phyloP scores from a whole-genome alignment of 2,329 filamentous ascomycete genomes.

The Cladosporium sp. region DNA sequence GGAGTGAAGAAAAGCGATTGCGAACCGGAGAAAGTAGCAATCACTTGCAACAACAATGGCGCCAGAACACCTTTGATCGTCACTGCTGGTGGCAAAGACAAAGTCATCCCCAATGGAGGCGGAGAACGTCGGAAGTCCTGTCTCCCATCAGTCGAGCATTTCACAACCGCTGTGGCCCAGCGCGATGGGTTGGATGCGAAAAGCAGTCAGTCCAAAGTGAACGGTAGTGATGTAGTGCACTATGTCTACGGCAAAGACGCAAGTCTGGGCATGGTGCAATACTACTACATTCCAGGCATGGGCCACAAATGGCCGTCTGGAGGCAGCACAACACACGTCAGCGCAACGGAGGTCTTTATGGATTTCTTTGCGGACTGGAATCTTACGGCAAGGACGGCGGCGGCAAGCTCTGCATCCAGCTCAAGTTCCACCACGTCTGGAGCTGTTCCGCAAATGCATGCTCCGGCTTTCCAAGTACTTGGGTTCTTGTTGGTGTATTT shows the following conservation, averaged over 20 bases:
- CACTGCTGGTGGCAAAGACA: conserved; percentile 40
- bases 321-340: conserved; percentile 16
- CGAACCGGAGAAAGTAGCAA: conserved; percentile 16
- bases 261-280: conserved; percentile 30
- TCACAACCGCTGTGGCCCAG: conserved; percentile 34
- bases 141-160: conserved; percentile 28
- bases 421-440: not conserved
- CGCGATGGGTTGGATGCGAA: conserved; percentile 29
- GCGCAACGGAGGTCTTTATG: conserved; percentile 22
- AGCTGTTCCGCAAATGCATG: not conserved
- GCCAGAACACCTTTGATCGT: conserved; percentile 37
- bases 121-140: conserved; percentile 27
- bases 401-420: not conserved
- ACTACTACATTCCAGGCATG: conserved; percentile 35
- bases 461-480: not conserved
- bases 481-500: not conserved
- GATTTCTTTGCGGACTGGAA: conserved; percentile 23
- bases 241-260: conserved; percentile 25
- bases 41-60: conserved; percentile 23
- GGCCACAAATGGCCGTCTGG: conserved; percentile 36
- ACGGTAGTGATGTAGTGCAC: conserved; percentile 22
- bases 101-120: conserved; percentile 38
- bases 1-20: conserved; percentile 14
- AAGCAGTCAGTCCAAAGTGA: conserved; percentile 22
- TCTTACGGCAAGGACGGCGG: conserved; percentile 5